Evolutionary conservation across 805 yeast genomes (phyloP), one percentile per base, ranked within the genome.

Genomic region (Zygoascus tannicola): DNA sequence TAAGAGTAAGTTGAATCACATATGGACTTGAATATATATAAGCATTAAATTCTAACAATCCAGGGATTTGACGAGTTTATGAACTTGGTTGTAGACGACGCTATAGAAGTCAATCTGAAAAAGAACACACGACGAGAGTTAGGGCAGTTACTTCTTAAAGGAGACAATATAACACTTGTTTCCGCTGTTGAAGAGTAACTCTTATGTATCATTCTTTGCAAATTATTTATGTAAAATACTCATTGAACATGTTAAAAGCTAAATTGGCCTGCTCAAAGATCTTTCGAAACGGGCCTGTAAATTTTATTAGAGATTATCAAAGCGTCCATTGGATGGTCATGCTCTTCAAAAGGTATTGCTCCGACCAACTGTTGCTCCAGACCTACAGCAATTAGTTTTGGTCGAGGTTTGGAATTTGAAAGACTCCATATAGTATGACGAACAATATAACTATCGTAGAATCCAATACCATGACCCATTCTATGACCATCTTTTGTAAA

Each of bases 41-140:
- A 8, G 20, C 4, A 19, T 4, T 10, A 5, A 21, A 14, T 23
- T 19, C 15, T 41, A 44, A 44, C 46, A 15, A 37, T 44, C 3
- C 35, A 60, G 54, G 99, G 99, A 1, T 90, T 94, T 63, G 99
- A 92, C 63, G 98, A 94, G 66, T 90, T 88, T 57, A 94, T 92
- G 98, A 92, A 92, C 59, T 65, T 79, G 15, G 82, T 78, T 3
- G 64, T 79, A 19, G 79, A 75, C 28, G 74, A 75, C 40, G 81
- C 82, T 0, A 56, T 60, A 10, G 95, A 94, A 54, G 68, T 90
- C 4, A 68, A 72, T 42, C 58, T 59, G n/a, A 73, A 72, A 32
- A 77, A 78, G 1, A 70, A 71, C 40, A 49, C 70, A 1, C 67
- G 68, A 44, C 73, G 76, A 22, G 63, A 65, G n/a, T 45, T 60